Conservation (phyloP, 441 rosid genomes). For the Eutrema salsugineum region DNA sequence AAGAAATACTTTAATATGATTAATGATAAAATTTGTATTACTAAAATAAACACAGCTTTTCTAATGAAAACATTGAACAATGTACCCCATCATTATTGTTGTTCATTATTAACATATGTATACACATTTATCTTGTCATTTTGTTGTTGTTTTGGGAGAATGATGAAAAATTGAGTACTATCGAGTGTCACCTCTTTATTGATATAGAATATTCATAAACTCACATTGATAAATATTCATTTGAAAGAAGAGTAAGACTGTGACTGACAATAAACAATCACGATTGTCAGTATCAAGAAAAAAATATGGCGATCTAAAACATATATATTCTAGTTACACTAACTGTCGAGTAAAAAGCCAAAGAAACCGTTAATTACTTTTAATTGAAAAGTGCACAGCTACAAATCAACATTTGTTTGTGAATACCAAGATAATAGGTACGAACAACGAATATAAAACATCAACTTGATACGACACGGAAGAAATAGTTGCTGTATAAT, state of each 20-base stretch:
- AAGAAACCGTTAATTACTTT: background rate
- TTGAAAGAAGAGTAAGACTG: background rate
- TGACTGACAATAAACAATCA: background rate
- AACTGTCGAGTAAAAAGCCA: background rate
- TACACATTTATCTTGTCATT: background rate
- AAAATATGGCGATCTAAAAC: background rate
- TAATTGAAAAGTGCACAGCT: background rate
- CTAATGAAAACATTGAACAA: background rate
- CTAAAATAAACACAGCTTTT: background rate
- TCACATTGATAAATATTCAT: background rate
- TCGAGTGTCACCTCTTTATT: conserved; percentile 5
- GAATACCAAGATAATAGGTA: background rate
- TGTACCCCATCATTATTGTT: background rate
- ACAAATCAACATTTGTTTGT: background rate
- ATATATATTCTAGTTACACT: background rate
- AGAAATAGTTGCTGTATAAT: background rate
- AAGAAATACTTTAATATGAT: background rate
- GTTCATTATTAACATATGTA: background rate
- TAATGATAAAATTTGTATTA: background rate
- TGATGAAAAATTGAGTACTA: background rate
- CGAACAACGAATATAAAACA: background rate
- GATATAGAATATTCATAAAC: background rate
- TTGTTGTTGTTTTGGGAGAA: background rate
- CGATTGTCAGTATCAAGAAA: background rate
- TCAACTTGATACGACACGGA: background rate